phyloP scores from a whole-genome alignment of 768 basidiomycete species.

The Boletus rex-veris region DNA sequence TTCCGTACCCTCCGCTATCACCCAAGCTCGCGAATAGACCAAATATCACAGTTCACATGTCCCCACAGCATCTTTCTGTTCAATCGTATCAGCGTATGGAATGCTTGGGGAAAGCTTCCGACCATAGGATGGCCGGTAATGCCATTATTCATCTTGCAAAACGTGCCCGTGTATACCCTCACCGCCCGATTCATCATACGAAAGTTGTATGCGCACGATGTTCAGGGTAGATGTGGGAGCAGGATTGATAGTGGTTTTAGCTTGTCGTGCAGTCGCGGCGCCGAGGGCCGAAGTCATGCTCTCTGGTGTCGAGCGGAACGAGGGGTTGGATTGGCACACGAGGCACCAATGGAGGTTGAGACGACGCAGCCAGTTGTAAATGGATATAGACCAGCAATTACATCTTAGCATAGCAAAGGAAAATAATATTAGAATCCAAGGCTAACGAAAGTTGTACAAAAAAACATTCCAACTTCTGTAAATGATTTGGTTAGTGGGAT shows the following conservation, averaged over 20 bases:
- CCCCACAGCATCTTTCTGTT: neutral
- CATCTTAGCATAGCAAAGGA: neutral
- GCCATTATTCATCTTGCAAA: neutral
- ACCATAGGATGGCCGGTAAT: neutral
- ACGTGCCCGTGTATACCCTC: neutral
- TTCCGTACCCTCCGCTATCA: neutral
- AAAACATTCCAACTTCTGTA: neutral
- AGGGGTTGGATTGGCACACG: neutral
- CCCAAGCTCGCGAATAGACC: no score
- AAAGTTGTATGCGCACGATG: no score
- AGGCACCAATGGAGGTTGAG: neutral
- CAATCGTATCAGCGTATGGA: no score
- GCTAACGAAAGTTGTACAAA: neutral
- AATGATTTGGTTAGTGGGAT: constrained; percentile 3
- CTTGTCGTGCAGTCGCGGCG: neutral
- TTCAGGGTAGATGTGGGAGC: no score
- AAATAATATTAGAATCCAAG: neutral
- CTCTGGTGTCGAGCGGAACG: neutral
- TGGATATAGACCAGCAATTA: no score
- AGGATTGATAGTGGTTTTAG: no score
- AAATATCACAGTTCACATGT: neutral
- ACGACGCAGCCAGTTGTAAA: neutral
- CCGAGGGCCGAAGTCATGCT: no score
- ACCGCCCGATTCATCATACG: no score
- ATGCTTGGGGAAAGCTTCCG: neutral